phyloP scores from a whole-genome alignment of 176 grass and related monocot genomes.

The Phyllostachys edulis region DNA sequence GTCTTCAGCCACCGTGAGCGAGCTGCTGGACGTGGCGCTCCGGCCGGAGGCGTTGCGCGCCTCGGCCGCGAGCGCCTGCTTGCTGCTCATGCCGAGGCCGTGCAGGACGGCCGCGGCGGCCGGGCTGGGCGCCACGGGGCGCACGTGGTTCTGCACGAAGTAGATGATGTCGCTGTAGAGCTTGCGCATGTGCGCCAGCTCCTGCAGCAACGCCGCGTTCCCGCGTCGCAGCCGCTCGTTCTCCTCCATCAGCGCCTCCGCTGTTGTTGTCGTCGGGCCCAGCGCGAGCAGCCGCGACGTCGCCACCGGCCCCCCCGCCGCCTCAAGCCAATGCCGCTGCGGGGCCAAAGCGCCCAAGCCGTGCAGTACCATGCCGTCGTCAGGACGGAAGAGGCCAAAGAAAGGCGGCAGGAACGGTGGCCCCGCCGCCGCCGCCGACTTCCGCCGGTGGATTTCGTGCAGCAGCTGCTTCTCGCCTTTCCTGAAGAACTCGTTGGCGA shows the following conservation, averaged over 20 bases:
- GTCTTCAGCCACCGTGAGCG: slow-evolving; percentile 53
- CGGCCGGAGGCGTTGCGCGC: slow-evolving; percentile 18
- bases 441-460: slow-evolving; percentile 58
- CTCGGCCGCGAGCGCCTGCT: not conserved
- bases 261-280: not conserved
- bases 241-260: slow-evolving; percentile 48
- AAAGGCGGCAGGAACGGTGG: slow-evolving; percentile 36
- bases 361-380: slow-evolving; percentile 13
- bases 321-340: not conserved
- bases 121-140: slow-evolving; percentile 48
- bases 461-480: slow-evolving; percentile 45
- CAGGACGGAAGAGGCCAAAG: slow-evolving; percentile 29
- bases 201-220: slow-evolving; percentile 45
- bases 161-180: slow-evolving; percentile 72
- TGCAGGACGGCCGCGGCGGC: slow-evolving; percentile 17
- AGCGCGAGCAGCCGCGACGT: slow-evolving; percentile 28
- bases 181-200: slow-evolving; percentile 58
- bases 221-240: slow-evolving; percentile 50
- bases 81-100: not conserved
- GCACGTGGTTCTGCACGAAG: slow-evolving; percentile 71
- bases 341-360: slow-evolving; percentile 8
- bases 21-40: slow-evolving; percentile 64
- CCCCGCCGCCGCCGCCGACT: slow-evolving; percentile 32
- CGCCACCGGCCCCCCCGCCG: too few species aligned
- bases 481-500: slow-evolving; percentile 56